Conservation (phyloP, 257 asterid species). For the Forsythia suspensa region DNA sequence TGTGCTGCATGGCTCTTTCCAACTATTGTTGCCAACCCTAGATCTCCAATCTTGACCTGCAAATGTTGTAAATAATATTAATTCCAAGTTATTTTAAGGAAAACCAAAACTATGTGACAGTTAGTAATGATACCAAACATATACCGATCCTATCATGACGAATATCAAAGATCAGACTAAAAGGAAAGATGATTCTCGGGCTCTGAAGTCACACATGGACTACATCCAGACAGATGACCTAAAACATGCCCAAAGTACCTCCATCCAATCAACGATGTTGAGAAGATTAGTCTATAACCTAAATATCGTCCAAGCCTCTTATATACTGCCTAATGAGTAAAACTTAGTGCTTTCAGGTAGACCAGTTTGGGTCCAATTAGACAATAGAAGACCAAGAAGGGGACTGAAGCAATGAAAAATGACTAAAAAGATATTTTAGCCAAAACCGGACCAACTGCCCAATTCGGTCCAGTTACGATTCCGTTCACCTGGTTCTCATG, state of each 20-base stretch:
- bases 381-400: background rate
- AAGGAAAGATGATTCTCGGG: background rate
- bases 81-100: background rate
- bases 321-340: too few relatives aligned
- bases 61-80: background rate
- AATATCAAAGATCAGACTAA: background rate
- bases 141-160: background rate
- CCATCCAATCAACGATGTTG: background rate
- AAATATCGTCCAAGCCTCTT: background rate
- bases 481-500: background rate
- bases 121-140: background rate
- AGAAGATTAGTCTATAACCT: background rate
- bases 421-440: background rate
- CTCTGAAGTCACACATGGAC: background rate
- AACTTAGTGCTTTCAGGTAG: background rate
- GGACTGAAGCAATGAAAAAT: background rate
- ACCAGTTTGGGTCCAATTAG: background rate
- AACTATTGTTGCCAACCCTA: constrained; percentile 34
- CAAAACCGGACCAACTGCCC: background rate
- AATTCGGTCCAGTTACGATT: background rate
- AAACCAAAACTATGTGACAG: background rate
- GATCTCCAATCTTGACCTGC: constrained; percentile 37
- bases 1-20: constrained; percentile 40
- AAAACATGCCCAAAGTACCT: background rate
- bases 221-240: background rate